phyloP scores from a whole-genome alignment of 2,329 filamentous ascomycete species.

The Ophiostoma novo-ulmi region DNA sequence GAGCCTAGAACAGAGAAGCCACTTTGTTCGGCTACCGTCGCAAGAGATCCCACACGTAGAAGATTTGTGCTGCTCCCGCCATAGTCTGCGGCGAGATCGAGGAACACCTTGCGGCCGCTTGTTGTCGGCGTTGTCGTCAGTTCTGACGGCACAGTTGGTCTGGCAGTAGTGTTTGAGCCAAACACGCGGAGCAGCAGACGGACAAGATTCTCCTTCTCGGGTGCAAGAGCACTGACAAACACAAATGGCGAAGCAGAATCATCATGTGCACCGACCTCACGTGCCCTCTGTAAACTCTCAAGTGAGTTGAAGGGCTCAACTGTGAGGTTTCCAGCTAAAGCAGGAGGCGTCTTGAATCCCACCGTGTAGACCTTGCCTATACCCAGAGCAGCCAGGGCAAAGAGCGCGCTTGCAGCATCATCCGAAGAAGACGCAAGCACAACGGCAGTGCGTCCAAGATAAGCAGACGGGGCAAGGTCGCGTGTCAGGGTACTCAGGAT shows the following conservation, averaged over 20 bases:
- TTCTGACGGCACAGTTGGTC: slow-evolving; percentile 30
- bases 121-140: slow-evolving; percentile 35
- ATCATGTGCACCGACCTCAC: slow-evolving; percentile 39
- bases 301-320: slow-evolving; percentile 77
- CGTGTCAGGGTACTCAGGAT: slow-evolving; percentile 75
- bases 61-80: slow-evolving; percentile 37
- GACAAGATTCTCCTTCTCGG: slow-evolving; percentile 73
- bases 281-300: slow-evolving; percentile 54
- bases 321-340: slow-evolving; percentile 60
- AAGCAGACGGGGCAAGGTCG: slow-evolving; percentile 77
- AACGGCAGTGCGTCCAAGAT: slow-evolving; percentile 68
- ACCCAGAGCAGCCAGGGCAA: slow-evolving; percentile 68
- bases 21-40: slow-evolving; percentile 63
- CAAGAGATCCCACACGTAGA: slow-evolving; percentile 61
- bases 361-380: slow-evolving; percentile 79
- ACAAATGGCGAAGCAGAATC: slow-evolving; percentile 63
- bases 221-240: slow-evolving; percentile 71
- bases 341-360: slow-evolving; percentile 63
- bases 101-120: slow-evolving; percentile 60
- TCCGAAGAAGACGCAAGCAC: slow-evolving; percentile 67
- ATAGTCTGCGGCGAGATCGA: slow-evolving; percentile 62
- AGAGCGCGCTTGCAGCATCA: slow-evolving; percentile 73
- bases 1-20: slow-evolving; percentile 77
- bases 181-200: slow-evolving; percentile 73
- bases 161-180: slow-evolving; percentile 39